Base-by-base conservation (phyloP, 129 eudicot genomes). In the Lactuca sativa region DNA sequence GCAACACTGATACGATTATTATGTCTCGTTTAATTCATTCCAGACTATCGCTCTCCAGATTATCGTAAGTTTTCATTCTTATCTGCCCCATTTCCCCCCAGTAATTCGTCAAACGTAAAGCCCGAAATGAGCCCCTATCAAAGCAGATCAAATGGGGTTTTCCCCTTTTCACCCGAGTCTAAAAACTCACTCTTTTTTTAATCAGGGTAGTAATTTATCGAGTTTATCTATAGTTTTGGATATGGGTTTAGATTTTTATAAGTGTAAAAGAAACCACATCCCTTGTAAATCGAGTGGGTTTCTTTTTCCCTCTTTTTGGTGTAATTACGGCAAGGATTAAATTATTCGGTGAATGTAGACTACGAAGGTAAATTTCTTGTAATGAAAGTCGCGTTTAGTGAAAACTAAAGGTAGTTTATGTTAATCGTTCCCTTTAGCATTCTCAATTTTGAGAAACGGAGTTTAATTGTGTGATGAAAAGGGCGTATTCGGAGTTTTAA, bases 21-120 rank as follows among this genome's bases (percentile, higher is more conserved):
- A 83, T 80, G 88, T 83, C 85, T 36, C 88, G 85, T 59, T 73
- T 83, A 60, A 80, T 83, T 18, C 77, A 80, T 34, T 77, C 85
- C 55, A 77, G 82, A 58, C 33, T 15, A 30, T 69, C 64, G 4
- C 78, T 74, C 31, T 83, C 82, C 66, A 72, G 82, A 76, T 36
- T 80, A 9, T 13, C 54, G 88, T 83, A 77, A 80, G 85, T 67
- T 44, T 64, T 4, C 49, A 9, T 13, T 66, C 62, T 52, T 62
- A 56, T 15, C 49, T 68, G 14, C 11, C 4, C 40, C 14, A 21
- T 43, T 59, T 3, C 11, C 21, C 11, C 36, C 25, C 48, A 4
- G 9, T 43, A 7, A 33, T 56, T 14, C 38, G 47, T 32, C 9
- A 32, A 52, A 76, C 38, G n/a, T 55, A 58, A 59, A 49, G 5